Evolutionary conservation across 2,329 filamentous ascomycete species (phyloP).

Genomic region (Penicillium decumbens): DNA sequence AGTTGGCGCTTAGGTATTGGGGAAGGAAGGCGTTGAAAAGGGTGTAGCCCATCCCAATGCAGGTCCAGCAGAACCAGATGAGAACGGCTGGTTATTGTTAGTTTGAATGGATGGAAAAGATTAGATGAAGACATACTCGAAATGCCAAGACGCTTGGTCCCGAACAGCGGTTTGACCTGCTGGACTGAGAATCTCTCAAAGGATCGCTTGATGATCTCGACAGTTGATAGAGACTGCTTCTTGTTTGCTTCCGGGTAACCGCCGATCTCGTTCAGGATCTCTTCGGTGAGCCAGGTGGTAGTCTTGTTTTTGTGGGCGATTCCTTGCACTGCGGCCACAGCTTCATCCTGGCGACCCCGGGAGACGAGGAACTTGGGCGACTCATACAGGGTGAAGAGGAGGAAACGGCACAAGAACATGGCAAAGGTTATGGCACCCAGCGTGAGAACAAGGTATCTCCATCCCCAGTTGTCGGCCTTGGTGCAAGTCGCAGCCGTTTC

Average conservation of each 20-base stretch:
- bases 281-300: constrained; percentile 72
- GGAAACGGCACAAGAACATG: constrained; percentile 72
- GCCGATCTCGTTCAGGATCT: constrained; percentile 56
- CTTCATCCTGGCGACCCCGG: constrained; percentile 70
- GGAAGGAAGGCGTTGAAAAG: constrained; percentile 90
- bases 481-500: constrained; percentile 29
- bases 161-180: constrained; percentile 62
- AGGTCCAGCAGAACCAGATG: constrained; percentile 75
- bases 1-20: constrained; percentile 59
- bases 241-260: constrained; percentile 44
- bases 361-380: constrained; percentile 79
- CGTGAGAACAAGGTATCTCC: constrained; percentile 66
- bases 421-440: constrained; percentile 65
- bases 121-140: constrained; percentile 40
- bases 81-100: constrained; percentile 35
- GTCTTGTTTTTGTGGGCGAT: constrained; percentile 66
- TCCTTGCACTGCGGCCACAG: constrained; percentile 72
- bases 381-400: constrained; percentile 72
- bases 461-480: constrained; percentile 58
- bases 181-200: constrained; percentile 63
- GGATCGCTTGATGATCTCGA: constrained; percentile 55
- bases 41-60: constrained; percentile 80
- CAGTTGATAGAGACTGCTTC: constrained; percentile 39
- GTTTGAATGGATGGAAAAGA: constrained; percentile 47
- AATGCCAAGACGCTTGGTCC: constrained; percentile 44